phyloP scores from a whole-genome alignment of 2,329 filamentous ascomycete species.

The Elsinoe arachidis region DNA sequence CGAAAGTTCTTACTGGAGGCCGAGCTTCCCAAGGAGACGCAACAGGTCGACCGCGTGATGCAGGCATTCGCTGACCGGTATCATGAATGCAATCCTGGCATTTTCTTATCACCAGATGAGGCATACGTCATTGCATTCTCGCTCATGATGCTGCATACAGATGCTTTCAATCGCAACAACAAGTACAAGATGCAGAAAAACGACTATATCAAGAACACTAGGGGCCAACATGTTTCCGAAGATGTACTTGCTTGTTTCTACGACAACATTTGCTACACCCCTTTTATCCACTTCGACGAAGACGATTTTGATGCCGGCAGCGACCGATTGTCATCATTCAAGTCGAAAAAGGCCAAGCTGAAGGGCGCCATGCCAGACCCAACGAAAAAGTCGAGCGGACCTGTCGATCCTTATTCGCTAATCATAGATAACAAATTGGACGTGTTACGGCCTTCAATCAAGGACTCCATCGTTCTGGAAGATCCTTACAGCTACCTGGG shows the following conservation, averaged over 20 bases:
- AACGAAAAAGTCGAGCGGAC: slow-evolving; percentile 58
- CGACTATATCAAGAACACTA: slow-evolving; percentile 92
- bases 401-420: slow-evolving; percentile 83
- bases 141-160: slow-evolving; percentile 88
- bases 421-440: slow-evolving; percentile 88
- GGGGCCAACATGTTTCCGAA: slow-evolving; percentile 82
- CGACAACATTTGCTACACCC: slow-evolving; percentile 96
- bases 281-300: slow-evolving; percentile 96
- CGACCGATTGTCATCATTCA: slow-evolving; percentile 62
- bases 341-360: slow-evolving; percentile 62
- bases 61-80: slow-evolving; percentile 95
- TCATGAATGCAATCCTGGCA: slow-evolving; percentile 95
- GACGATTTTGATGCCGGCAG: slow-evolving; percentile 76
- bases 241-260: slow-evolving; percentile 95
- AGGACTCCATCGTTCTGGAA: slow-evolving; percentile 85
- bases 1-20: slow-evolving; percentile 94
- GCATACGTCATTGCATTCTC: slow-evolving; percentile 99
- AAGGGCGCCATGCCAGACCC: slow-evolving; percentile 57
- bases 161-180: slow-evolving; percentile 99
- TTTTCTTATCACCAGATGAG: slow-evolving; percentile 82
- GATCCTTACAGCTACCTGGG: slow-evolving; percentile 87
- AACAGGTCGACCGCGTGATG: slow-evolving; percentile 91
- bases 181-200: slow-evolving; percentile 97
- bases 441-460: slow-evolving; percentile 70
- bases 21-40: slow-evolving; percentile 90